Evolutionary conservation across 208 protist genomes (phyloP).

Genomic region (Phytomonas serpens): DNA sequence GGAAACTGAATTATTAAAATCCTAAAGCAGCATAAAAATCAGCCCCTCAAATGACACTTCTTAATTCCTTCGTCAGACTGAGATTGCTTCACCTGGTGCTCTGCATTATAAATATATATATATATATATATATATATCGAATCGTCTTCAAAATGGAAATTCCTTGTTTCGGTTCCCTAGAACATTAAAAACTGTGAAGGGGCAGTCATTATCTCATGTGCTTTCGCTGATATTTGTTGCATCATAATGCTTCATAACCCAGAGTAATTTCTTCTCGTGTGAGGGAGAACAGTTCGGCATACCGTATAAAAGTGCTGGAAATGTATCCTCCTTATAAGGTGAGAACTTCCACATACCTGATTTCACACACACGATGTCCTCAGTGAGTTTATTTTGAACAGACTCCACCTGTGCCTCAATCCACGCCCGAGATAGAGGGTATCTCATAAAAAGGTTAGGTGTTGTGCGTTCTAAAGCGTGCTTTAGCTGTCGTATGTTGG

Average conservation of each 20-base stretch:
- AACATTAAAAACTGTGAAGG: background rate
- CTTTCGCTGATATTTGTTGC: background rate
- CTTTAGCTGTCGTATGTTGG: slow-evolving; percentile 16
- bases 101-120: too few relatives aligned
- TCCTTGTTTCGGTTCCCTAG: background rate
- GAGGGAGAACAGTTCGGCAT: background rate
- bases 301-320: background rate
- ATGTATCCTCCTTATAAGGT: background rate
- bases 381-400: background rate
- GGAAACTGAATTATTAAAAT: slow-evolving; percentile 1
- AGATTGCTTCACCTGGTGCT: background rate
- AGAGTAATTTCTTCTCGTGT: background rate
- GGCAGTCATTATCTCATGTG: background rate
- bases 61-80: background rate
- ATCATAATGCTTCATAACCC: background rate
- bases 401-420: slow-evolving; percentile 23
- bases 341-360: background rate
- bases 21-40: slow-evolving; percentile 6
- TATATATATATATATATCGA: background rate
- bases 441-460: slow-evolving; percentile 9
- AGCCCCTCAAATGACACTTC: slow-evolving; percentile 5
- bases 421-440: slow-evolving; percentile 49
- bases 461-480: background rate
- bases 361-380: background rate
- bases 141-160: background rate